Conservation (phyloP, 163 green algal genomes). For the Volvox carteri region DNA sequence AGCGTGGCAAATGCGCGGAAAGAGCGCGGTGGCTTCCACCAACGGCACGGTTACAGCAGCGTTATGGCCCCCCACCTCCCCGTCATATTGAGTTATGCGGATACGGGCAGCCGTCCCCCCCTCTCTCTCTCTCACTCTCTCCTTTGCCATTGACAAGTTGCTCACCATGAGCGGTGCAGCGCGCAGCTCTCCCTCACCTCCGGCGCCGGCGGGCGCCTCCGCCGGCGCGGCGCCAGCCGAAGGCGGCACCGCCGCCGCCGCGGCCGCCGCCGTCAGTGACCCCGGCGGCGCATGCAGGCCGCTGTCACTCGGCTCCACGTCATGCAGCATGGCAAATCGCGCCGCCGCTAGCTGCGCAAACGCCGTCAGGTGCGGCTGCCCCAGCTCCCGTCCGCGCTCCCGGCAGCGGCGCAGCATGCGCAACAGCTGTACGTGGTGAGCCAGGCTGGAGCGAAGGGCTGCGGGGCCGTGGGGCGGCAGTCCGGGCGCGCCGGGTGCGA, state of each 20-base stretch:
- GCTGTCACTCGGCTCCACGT: conserved; percentile 52
- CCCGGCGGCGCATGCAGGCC: conserved; percentile 46
- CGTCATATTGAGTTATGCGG: no score
- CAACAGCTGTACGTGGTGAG: conserved; percentile 74
- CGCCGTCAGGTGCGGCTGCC: conserved; percentile 74
- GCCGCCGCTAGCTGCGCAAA: conserved; percentile 73
- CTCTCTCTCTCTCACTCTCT: no score
- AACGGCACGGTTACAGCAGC: no score
- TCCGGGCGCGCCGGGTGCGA: conserved; percentile 61
- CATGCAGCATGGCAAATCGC: conserved; percentile 68
- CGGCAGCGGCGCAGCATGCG: conserved; percentile 64
- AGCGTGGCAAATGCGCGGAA: no score
- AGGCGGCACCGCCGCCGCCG: background rate
- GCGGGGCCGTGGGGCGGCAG: conserved; percentile 40
- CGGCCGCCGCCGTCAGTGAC: conserved; percentile 33
- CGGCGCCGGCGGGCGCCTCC: background rate
- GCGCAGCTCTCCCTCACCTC: background rate
- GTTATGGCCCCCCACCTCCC: no score
- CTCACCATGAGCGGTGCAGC: conserved; percentile 39
- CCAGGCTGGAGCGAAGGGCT: conserved; percentile 51
- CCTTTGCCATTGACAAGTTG: no score
- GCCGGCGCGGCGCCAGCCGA: background rate
- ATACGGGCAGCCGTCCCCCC: no score
- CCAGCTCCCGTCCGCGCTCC: conserved; percentile 67
- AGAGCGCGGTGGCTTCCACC: no score